These are phyloP conservation scores for Pogostemon cablin DNA, from an alignment of 257 asterid species.

Conservation along the genomic window DNA sequence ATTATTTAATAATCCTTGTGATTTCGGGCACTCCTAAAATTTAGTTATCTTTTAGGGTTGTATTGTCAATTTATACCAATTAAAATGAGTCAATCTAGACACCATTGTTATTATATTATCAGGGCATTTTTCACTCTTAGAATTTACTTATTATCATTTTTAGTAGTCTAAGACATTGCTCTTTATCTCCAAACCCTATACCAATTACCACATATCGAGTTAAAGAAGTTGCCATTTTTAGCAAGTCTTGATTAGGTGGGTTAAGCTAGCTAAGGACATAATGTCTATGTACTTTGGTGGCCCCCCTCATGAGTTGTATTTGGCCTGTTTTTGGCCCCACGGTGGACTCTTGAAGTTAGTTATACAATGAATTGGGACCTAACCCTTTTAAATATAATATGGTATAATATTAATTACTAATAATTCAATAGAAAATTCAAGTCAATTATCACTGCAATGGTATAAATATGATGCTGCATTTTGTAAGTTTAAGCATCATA, in stretches of 20 bases:
- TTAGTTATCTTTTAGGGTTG: too few species aligned
- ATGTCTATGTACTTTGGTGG: conserved; percentile 47
- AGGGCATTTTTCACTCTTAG: not conserved
- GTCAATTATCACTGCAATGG: conserved; percentile 51
- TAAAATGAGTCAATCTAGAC: conserved; percentile 21
- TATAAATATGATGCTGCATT: conserved; percentile 49
- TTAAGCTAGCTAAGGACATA: conserved; percentile 26
- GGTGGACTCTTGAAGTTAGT: conserved; percentile 51
- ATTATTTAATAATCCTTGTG: too few species aligned
- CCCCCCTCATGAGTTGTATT: conserved; percentile 56
- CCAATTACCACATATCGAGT: too few species aligned
- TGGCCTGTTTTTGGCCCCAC: conserved; percentile 63
- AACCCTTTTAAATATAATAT: conserved; percentile 36
- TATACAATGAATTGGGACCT: conserved; percentile 45
- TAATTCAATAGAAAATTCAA: conserved; percentile 42
- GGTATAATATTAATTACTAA: conserved; percentile 24
- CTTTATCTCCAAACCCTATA: too few species aligned
- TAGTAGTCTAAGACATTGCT: conserved; percentile 17
- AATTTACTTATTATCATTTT: conserved; percentile 15
- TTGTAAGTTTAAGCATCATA: not conserved
- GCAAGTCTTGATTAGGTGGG: conserved; percentile 30
- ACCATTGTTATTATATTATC: conserved; percentile 31
- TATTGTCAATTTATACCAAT: too few species aligned
- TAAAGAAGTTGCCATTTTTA: not conserved
- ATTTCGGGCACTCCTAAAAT: too few species aligned